Percentiles rank a stretch among this genome's conserved stretches.
Conservation (phyloP, 352 stramenopile species). For the Plasmopara viticola region DNA sequence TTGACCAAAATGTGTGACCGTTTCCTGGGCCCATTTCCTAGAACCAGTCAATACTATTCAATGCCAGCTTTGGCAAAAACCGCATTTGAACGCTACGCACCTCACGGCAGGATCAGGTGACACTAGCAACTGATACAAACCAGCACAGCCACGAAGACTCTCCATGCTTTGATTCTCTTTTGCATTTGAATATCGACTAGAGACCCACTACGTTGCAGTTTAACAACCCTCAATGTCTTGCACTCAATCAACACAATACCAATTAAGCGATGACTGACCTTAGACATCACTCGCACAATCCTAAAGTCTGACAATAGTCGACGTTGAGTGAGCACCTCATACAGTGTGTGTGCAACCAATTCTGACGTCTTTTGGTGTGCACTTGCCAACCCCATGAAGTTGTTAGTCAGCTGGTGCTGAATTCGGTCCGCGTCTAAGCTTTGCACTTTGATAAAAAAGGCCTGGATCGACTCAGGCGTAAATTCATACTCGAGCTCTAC, state of each 20-base stretch:
- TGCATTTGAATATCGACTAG: conserved; percentile 24
- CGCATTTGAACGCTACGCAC: conserved; percentile 23
- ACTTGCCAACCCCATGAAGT: conserved; percentile 15
- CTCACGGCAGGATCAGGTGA: conserved; percentile 72
- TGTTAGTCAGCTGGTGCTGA: conserved; percentile 38
- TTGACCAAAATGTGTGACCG: conserved; percentile 49
- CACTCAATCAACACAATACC: too few species aligned
- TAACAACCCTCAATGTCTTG: neutral
- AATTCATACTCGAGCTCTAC: conserved; percentile 77
- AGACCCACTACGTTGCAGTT: conserved; percentile 32
- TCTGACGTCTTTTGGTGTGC: conserved; percentile 25
- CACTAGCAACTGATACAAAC: conserved; percentile 68
- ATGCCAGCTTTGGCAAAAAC: neutral
- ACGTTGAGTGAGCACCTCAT: conserved; percentile 72
- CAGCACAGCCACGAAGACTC: conserved; percentile 49
- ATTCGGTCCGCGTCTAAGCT: conserved; percentile 68
- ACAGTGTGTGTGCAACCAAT: conserved; percentile 44
- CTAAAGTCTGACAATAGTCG: conserved; percentile 79
- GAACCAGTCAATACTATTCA: conserved; percentile 1
- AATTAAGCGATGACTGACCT: conserved; percentile 18
- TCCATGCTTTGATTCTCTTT: conserved; percentile 40
- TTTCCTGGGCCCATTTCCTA: conserved; percentile 57
- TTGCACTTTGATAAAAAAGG: conserved; percentile 72
- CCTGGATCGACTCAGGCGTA: conserved; percentile 56
- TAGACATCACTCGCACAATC: conserved; percentile 67